These are phyloP conservation scores for Exidia glandulosa DNA, from an alignment of 768 basidiomycete genomes.

Conservation along the genomic window DNA sequence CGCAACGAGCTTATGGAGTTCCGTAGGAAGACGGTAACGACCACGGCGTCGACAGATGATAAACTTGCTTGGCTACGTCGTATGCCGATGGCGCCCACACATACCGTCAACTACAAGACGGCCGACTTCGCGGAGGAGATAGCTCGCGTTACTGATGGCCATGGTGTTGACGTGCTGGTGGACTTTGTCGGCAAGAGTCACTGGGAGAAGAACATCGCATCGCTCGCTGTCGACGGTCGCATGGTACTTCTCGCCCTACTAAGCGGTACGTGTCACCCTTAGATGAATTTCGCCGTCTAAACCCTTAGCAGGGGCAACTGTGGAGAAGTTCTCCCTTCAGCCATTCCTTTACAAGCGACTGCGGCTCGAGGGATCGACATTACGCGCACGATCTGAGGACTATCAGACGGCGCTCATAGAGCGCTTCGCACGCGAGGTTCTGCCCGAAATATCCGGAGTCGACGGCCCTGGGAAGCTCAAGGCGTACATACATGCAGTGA, in stretches of 20 bases:
- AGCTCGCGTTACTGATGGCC: conserved; percentile 13
- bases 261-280: conserved; percentile 8
- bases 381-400: conserved; percentile 58
- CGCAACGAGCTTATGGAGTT: conserved; percentile 2
- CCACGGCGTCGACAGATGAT: conserved; percentile 24
- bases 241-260: conserved; percentile 16
- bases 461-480: conserved; percentile 50
- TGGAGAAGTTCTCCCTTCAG: conserved; percentile 42
- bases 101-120: conserved; percentile 25
- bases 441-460: conserved; percentile 47
- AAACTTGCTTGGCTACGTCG: conserved; percentile 20
- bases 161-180: conserved; percentile 23
- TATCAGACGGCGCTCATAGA: conserved; percentile 68
- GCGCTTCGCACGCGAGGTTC: conserved; percentile 45
- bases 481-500: conserved; percentile 69
- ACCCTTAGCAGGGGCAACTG: conserved; percentile 35
- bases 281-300: no score
- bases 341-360: conserved; percentile 77
- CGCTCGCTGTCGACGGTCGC: conserved; percentile 16
- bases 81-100: conserved; percentile 9
- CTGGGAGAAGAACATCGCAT: conserved; percentile 16
- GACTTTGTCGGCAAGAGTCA: conserved; percentile 20
- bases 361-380: conserved; percentile 78
- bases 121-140: conserved; percentile 24
- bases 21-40: conserved; percentile 20